Conservation (phyloP, 2,329 filamentous ascomycete species). For the Ceratocystis variospora region DNA sequence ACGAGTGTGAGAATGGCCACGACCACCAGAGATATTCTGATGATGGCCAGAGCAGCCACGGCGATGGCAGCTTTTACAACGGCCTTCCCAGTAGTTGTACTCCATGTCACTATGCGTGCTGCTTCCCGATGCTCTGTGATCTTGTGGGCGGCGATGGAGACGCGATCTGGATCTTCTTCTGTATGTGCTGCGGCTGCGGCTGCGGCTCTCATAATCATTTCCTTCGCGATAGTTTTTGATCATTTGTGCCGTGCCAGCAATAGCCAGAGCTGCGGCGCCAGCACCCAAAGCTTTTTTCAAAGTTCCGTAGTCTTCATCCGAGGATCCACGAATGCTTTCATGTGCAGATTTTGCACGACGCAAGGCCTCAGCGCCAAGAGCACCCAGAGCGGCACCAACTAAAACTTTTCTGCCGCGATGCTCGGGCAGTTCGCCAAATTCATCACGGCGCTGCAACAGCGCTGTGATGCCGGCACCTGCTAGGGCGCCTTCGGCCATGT, state of each 20-base stretch:
- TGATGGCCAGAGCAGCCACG: background rate
- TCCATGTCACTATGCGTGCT: background rate
- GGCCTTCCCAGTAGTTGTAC: background rate
- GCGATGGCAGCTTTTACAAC: background rate
- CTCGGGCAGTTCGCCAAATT: constrained; percentile 36
- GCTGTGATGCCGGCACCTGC: constrained; percentile 49
- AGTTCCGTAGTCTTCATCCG: constrained; percentile 35
- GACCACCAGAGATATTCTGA: background rate
- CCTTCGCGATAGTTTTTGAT: constrained; percentile 46
- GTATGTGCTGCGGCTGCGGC: constrained; percentile 41
- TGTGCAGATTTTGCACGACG: constrained; percentile 49
- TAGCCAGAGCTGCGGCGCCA: constrained; percentile 48
- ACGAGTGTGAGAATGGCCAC: constrained; percentile 20
- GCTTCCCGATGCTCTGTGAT: background rate
- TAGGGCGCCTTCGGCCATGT: constrained; percentile 50
- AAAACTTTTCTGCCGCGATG: constrained; percentile 45
- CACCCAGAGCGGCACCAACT: constrained; percentile 48
- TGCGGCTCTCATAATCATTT: constrained; percentile 38
- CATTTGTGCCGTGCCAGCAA: constrained; percentile 52
- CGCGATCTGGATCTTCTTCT: constrained; percentile 18
- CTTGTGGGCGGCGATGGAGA: background rate
- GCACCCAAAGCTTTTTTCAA: constrained; percentile 49
- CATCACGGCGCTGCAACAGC: constrained; percentile 40
- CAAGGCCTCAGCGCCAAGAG: constrained; percentile 47
- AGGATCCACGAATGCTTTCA: constrained; percentile 2